A percentile compares a stretch with the other conserved stretches of the same genome.
These are phyloP conservation scores for Sophora flavescens DNA, from an alignment of 306 rosid species.

Conservation along the genomic window DNA sequence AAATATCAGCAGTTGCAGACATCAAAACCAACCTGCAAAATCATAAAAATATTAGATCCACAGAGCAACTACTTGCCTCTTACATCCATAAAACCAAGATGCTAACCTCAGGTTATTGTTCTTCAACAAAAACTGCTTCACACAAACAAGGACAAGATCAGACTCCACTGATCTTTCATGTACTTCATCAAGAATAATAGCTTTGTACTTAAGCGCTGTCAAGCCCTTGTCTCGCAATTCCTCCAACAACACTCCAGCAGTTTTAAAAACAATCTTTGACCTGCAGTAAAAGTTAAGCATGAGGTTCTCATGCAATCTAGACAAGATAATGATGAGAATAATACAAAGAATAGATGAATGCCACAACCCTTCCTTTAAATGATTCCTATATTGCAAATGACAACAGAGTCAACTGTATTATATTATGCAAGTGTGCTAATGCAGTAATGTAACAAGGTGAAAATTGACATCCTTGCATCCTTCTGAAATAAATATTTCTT, in stretches of 20 bases:
- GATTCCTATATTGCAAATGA: neutral
- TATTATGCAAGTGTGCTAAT: constrained; percentile 14
- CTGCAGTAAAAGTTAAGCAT: constrained; percentile 49
- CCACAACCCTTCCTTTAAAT: constrained; percentile 12
- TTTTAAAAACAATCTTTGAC: constrained; percentile 80
- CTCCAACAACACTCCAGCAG: constrained; percentile 93
- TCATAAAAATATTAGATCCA: constrained; percentile 45
- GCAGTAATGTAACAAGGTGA: neutral
- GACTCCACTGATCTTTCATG: constrained; percentile 97
- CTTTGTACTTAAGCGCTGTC: constrained; percentile 81
- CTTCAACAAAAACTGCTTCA: constrained; percentile 84
- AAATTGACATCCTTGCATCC: constrained; percentile 26
- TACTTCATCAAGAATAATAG: constrained; percentile 90
- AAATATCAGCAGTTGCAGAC: constrained; percentile 94
- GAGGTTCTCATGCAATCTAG: neutral
- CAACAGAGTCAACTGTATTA: constrained; percentile 8
- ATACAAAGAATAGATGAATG: constrained; percentile 6
- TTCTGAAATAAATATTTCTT: neutral
- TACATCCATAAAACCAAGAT: constrained; percentile 28
- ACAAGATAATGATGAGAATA: constrained; percentile 16
- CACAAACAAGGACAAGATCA: constrained; percentile 88
- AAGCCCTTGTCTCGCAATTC: constrained; percentile 85
- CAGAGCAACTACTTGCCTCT: constrained; percentile 25
- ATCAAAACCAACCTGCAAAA: constrained; percentile 85
- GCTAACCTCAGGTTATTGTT: constrained; percentile 77